Percentiles rank a stretch among this genome's conserved stretches.
These are phyloP conservation scores for Trichoderma aggressivum DNA, from an alignment of 2,329 filamentous ascomycete genomes.

Conservation along the genomic window DNA sequence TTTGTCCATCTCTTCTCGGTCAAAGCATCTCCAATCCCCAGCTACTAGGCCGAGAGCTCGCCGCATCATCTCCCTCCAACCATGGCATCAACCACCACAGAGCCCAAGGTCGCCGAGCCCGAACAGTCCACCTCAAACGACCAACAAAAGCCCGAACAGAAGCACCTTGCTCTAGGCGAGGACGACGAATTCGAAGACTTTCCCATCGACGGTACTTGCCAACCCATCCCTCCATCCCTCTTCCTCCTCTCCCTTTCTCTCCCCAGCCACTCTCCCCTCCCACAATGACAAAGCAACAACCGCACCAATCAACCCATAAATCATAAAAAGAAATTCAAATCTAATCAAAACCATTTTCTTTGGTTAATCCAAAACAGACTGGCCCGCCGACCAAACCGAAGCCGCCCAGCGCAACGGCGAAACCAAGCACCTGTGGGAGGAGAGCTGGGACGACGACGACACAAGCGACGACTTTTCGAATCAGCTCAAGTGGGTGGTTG, in stretches of 20 bases:
- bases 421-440: slow-evolving; percentile 86
- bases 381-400: slow-evolving; percentile 88
- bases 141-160: slow-evolving; percentile 39
- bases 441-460: slow-evolving; percentile 99
- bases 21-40: background rate
- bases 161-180: slow-evolving; percentile 74
- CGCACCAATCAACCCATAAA: background rate
- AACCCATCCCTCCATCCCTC: background rate
- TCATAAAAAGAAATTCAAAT: background rate
- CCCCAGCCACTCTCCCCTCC: background rate
- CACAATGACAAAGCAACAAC: background rate
- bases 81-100: slow-evolving; percentile 31
- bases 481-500: slow-evolving; percentile 74
- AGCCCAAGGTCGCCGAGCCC: slow-evolving; percentile 32
- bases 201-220: slow-evolving; percentile 77
- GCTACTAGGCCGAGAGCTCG: slow-evolving; percentile 4
- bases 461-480: slow-evolving; percentile 93
- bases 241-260: background rate
- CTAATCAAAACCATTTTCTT: background rate
- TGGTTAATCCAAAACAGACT: slow-evolving; percentile 60
- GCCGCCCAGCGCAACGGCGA: slow-evolving; percentile 67
- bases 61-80: slow-evolving; percentile 4
- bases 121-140: slow-evolving; percentile 23
- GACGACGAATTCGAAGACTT: slow-evolving; percentile 99
- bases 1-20: background rate